These are phyloP conservation scores for Dispira simplex DNA, from an alignment of 192 early-diverging fungal genomes.

Conservation along the genomic window DNA sequence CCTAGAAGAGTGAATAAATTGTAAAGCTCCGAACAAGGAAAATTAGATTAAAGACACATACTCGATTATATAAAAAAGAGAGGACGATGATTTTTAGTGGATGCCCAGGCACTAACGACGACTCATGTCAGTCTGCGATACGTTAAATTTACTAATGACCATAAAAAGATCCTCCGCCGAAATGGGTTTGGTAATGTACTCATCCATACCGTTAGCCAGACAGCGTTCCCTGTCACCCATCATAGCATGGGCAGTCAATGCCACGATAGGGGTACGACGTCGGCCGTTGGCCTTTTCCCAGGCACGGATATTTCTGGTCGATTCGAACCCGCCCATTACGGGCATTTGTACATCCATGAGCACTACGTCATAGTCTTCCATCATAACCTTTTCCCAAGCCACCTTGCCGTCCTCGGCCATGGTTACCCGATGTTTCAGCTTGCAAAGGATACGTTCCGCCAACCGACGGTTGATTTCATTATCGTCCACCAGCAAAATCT, in stretches of 20 bases:
- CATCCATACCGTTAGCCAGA: slow-evolving; percentile 69
- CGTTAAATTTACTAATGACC: slow-evolving; percentile 24
- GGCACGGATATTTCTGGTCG: slow-evolving; percentile 59
- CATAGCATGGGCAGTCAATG: slow-evolving; percentile 82
- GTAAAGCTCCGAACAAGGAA: no score
- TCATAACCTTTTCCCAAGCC: slow-evolving; percentile 20
- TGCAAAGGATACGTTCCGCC: slow-evolving; percentile 53
- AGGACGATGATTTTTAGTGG: no score
- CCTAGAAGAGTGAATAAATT: no score
- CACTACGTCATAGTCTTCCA: slow-evolving; percentile 33
- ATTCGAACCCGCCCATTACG: slow-evolving; percentile 80
- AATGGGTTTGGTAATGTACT: slow-evolving; percentile 54
- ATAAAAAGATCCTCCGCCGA: slow-evolving; percentile 24
- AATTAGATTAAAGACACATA: no score
- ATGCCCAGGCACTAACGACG: no score
- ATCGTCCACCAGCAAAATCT: slow-evolving; percentile 73
- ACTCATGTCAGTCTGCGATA: neutral
- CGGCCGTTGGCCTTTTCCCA: slow-evolving; percentile 40
- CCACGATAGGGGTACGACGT: slow-evolving; percentile 62
- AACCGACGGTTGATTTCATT: slow-evolving; percentile 80
- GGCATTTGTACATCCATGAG: slow-evolving; percentile 90
- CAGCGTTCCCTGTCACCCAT: slow-evolving; percentile 80
- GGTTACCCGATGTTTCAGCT: slow-evolving; percentile 57
- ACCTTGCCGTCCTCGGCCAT: slow-evolving; percentile 66
- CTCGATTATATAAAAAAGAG: no score